These are phyloP conservation scores for Rhodamnia rubescens DNA, from an alignment of 345 rosid genomes.

Conservation along the genomic window DNA sequence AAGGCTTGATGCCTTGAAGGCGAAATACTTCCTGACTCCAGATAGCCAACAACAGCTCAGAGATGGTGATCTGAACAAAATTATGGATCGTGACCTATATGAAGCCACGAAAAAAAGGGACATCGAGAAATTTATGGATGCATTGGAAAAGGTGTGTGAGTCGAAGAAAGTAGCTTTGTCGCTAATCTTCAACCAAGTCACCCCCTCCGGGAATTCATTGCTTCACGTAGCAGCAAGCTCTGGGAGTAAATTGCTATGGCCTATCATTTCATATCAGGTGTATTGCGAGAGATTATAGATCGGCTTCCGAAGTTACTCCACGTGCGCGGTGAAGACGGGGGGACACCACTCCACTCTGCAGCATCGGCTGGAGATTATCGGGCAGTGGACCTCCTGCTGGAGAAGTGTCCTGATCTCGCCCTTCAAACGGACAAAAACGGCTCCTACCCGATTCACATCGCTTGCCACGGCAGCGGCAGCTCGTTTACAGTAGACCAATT, in stretches of 20 bases:
- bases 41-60: background rate
- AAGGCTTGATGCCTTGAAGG: no score
- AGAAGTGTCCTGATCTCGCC: fast-evolving
- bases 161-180: background rate
- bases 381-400: fast-evolving
- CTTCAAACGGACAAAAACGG: background rate
- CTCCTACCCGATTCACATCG: background rate
- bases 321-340: background rate
- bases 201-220: background rate
- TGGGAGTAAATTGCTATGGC: background rate
- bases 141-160: no score
- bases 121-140: no score
- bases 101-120: no score
- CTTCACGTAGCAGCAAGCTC: background rate
- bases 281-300: background rate
- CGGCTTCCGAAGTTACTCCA: background rate
- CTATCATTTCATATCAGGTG: background rate
- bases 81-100: no score
- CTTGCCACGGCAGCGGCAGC: no score
- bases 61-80: no score
- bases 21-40: no score
- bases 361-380: fast-evolving
- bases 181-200: background rate
- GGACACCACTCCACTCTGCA: background rate
- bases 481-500: no score